These are phyloP conservation scores for Pholiota molesta DNA, from an alignment of 768 basidiomycete genomes.

Conservation along the genomic window DNA sequence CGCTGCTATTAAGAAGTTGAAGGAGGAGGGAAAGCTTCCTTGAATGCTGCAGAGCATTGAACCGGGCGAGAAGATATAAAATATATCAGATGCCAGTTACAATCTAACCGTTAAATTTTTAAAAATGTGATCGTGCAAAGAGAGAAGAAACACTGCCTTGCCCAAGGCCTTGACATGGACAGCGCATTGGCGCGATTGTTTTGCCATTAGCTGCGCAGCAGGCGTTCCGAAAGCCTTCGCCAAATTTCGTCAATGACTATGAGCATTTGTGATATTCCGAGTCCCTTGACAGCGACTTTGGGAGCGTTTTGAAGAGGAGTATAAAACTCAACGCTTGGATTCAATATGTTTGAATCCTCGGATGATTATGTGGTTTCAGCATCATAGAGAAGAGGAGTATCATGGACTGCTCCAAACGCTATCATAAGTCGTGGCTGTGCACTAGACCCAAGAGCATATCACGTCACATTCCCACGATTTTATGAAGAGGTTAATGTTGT, in stretches of 20 bases:
- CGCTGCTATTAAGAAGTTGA: constrained; percentile 38
- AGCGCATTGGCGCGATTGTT: too few species aligned
- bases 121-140: too few species aligned
- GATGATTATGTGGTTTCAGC: not conserved
- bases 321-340: too few species aligned
- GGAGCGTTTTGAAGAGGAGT: too few species aligned
- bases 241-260: too few species aligned
- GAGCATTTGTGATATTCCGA: too few species aligned
- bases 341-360: not conserved
- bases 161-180: too few species aligned
- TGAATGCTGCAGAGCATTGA: not conserved
- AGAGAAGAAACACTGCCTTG: too few species aligned
- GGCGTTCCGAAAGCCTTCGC: not conserved
- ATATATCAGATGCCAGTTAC: too few species aligned
- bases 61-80: too few species aligned
- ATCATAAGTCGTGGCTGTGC: not conserved
- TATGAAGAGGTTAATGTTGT: not conserved
- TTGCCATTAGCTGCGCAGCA: not conserved
- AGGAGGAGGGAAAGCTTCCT: constrained; percentile 34
- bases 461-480: constrained; percentile 22
- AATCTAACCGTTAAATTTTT: too few species aligned
- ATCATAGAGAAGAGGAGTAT: not conserved
- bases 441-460: not conserved
- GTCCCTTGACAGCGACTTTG: not conserved
- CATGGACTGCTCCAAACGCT: not conserved